Percentiles rank a stretch among this genome's conserved stretches.
Evolutionary conservation across 768 basidiomycete genomes (phyloP).

Genomic region (Asterophora lycoperdoides): DNA sequence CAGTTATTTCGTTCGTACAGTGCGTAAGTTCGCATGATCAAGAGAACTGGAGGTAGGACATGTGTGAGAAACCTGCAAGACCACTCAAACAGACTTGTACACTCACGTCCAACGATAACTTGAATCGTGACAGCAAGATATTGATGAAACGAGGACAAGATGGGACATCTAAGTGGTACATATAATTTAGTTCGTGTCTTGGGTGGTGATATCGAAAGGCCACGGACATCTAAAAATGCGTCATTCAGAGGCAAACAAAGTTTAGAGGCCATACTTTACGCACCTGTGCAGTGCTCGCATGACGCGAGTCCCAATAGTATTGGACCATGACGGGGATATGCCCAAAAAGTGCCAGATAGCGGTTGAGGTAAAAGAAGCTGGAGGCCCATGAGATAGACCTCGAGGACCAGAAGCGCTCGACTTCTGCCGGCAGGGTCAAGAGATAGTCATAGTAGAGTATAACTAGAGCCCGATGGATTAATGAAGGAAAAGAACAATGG

Average conservation of each 20-base stretch:
- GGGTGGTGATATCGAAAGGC: background rate
- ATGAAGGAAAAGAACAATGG: background rate
- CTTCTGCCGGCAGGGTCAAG: slow-evolving; percentile 41
- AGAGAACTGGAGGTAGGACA: slow-evolving; percentile 23
- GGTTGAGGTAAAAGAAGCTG: slow-evolving; percentile 41
- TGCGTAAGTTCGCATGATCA: slow-evolving; percentile 39
- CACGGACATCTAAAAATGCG: slow-evolving; percentile 4
- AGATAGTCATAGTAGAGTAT: slow-evolving; percentile 48
- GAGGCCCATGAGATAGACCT: slow-evolving; percentile 28
- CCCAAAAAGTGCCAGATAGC: slow-evolving; percentile 37
- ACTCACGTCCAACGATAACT: slow-evolving; percentile 35
- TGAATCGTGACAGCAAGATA: slow-evolving; percentile 32
- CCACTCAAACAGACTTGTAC: background rate
- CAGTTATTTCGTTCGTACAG: slow-evolving; percentile 31
- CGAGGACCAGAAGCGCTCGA: slow-evolving; percentile 40
- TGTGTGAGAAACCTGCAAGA: background rate
- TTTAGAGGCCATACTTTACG: background rate
- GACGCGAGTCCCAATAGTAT: slow-evolving; percentile 27
- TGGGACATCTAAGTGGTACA: slow-evolving; percentile 20
- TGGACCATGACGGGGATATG: slow-evolving; percentile 34
- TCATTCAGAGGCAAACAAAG: background rate
- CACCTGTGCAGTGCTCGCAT: slow-evolving; percentile 22
- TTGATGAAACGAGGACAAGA: slow-evolving; percentile 25
- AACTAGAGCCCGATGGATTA: slow-evolving; percentile 17
- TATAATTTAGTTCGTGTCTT: background rate